Conservation (phyloP, 2,329 filamentous ascomycete genomes). For the Xylariaceae sp. region DNA sequence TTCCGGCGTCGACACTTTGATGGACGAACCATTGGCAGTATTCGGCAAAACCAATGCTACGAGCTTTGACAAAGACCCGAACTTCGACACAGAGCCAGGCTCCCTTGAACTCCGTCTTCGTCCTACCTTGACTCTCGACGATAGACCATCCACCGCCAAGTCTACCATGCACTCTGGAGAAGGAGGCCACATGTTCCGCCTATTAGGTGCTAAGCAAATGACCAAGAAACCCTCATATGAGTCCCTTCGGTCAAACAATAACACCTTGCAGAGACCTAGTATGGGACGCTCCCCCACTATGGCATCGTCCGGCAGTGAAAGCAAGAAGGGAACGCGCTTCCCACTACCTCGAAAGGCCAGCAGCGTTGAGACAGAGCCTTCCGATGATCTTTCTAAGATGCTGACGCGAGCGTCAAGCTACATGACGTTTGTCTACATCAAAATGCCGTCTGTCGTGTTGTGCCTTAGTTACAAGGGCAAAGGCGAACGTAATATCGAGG, state of each 20-base stretch:
- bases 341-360: conserved; percentile 46
- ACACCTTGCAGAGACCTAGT: conserved; percentile 37
- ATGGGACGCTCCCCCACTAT: conserved; percentile 44
- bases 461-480: conserved; percentile 96
- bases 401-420: conserved; percentile 91
- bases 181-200: conserved; percentile 43
- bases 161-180: conserved; percentile 47
- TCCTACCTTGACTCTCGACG: conserved; percentile 65
- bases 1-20: conserved; percentile 42
- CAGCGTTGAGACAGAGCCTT: conserved; percentile 54
- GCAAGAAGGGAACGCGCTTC: conserved; percentile 52
- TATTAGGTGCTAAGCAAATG: conserved; percentile 46
- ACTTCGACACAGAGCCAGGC: conserved; percentile 59
- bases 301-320: conserved; percentile 36
- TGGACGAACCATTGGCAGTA: conserved; percentile 33
- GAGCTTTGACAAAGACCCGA: conserved; percentile 43
- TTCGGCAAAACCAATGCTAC: conserved; percentile 37
- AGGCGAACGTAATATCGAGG: conserved; percentile 89
- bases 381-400: conserved; percentile 95
- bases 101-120: conserved; percentile 77
- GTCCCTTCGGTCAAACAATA: conserved; percentile 42
- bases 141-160: conserved; percentile 39
- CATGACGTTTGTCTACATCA: conserved; percentile 95
- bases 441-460: conserved; percentile 88
- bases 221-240: conserved; percentile 53